Percentiles rank a stretch among this genome's conserved stretches.
Conservation (phyloP, 108 stramenopile genomes). For the Cyclotella sp. region DNA sequence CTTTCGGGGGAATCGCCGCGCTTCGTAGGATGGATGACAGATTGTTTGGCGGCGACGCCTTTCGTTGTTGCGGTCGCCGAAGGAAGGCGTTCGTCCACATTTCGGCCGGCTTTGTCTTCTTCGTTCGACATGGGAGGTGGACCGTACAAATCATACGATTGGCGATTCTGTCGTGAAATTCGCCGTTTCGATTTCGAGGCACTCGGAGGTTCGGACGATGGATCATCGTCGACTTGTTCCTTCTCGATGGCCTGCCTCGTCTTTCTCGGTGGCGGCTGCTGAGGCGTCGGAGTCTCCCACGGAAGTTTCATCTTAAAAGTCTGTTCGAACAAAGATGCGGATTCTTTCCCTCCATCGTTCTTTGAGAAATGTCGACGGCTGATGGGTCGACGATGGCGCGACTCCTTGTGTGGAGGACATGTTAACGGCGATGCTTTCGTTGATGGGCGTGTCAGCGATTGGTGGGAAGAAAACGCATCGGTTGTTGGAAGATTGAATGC, state of each 20-base stretch:
- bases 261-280: not conserved
- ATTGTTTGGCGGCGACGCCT: not conserved
- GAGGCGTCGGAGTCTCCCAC: not conserved
- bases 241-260: not conserved
- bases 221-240: not conserved
- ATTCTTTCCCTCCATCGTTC: not conserved
- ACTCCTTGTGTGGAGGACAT: no score
- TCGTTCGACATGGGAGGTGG: conserved; percentile 3
- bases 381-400: no score
- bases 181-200: not conserved
- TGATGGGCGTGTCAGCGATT: no score
- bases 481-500: no score
- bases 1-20: no score
- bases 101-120: not conserved
- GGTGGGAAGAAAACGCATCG: no score
- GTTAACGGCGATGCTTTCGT: no score
- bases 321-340: not conserved
- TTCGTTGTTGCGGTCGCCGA: not conserved
- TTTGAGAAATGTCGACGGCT: no score
- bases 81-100: not conserved
- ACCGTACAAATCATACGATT: conserved; percentile 7
- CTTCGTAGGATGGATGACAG: not conserved
- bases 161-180: not conserved
- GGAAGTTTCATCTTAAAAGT: not conserved
- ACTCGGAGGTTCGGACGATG: not conserved